phyloP scores from a whole-genome alignment of 176 grass and related monocot genomes.

The Cenchrus americanus region DNA sequence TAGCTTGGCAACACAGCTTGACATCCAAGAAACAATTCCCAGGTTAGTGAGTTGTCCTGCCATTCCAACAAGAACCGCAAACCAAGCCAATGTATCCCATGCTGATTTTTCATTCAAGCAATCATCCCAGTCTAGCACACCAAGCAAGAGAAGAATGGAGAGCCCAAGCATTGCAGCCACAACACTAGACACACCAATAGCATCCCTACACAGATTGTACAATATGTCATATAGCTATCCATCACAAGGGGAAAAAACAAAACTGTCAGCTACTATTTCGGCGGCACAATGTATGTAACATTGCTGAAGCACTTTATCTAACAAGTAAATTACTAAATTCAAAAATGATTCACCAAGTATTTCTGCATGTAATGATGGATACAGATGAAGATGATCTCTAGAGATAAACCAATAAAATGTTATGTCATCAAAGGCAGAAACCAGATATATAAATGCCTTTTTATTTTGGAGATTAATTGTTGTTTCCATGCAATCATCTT shows the following conservation, averaged over 20 bases:
- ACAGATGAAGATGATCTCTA: neutral
- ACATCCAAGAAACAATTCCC: slow-evolving; percentile 88
- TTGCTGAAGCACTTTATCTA: slow-evolving; percentile 18
- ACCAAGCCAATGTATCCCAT: slow-evolving; percentile 91
- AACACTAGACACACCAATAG: slow-evolving; percentile 77
- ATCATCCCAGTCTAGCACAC: slow-evolving; percentile 85
- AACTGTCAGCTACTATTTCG: neutral
- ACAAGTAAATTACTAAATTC: neutral
- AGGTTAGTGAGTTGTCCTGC: slow-evolving; percentile 78
- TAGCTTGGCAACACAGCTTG: slow-evolving; percentile 70
- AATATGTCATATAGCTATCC: slow-evolving; percentile 12
- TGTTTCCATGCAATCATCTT: neutral
- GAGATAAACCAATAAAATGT: neutral
- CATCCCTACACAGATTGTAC: slow-evolving; percentile 44
- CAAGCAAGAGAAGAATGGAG: slow-evolving; percentile 86
- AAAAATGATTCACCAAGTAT: neutral
- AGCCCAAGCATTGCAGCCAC: slow-evolving; percentile 88
- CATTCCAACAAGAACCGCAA: slow-evolving; percentile 88
- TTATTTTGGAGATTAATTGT: slow-evolving; percentile 3
- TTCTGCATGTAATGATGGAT: neutral
- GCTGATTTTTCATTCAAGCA: slow-evolving; percentile 90
- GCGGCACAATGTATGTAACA: neutral
- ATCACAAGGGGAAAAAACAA: neutral
- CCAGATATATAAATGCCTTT: neutral
- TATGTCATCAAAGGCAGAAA: neutral